Base-by-base conservation (phyloP, 495 filamentous ascomycete genomes). In the Penicillium goetzii region DNA sequence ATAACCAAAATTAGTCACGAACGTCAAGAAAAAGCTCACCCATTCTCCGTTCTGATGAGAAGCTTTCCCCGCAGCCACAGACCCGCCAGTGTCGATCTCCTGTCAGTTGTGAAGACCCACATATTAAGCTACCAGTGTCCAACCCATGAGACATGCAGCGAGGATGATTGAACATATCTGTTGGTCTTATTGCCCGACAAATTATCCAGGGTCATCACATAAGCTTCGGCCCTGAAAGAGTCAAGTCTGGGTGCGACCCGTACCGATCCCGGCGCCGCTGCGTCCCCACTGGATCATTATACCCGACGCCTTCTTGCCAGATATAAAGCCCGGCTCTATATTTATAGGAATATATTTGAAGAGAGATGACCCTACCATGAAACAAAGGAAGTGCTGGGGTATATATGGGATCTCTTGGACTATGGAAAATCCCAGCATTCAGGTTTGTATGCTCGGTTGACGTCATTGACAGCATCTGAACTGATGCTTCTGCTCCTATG, bases 201-300 rank as follows among this genome's bases (percentile, higher is more conserved):
- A 30, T 28, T 2, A 6, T 26, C 12, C 14, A 50, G 28, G 9
- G 19, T 10, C 28, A 23, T 15, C 1, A n/a, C 4, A n/a, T 3
- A 8, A 17, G 5, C 5, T 11, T 19, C 5, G 30, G 34, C 45
- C 34, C 49, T 45, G 32, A 36, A 59, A 43, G 0, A 19, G 34
- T 8, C 23, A 64, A 60, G 28, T 55, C 26, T 58, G 62, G 51
- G 50, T 25, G 28, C 41, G 56, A 33, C 43, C 28, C 56, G 56
- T 28, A 41, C 53, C 40, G 32, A 33, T 49, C 32, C 49, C 50
- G 19, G 58, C 14, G 33, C 55, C 33, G 28, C 36, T 60, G 40
- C 63, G 59, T 61, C 53, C 52, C 62, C 21, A 50, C 36, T 53
- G 23, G 30, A 41, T 60, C 51, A 47, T n/a, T n/a, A n/a, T n/a